Base-by-base conservation (phyloP, 805 yeast species). In the Pichia paraexigua region DNA sequence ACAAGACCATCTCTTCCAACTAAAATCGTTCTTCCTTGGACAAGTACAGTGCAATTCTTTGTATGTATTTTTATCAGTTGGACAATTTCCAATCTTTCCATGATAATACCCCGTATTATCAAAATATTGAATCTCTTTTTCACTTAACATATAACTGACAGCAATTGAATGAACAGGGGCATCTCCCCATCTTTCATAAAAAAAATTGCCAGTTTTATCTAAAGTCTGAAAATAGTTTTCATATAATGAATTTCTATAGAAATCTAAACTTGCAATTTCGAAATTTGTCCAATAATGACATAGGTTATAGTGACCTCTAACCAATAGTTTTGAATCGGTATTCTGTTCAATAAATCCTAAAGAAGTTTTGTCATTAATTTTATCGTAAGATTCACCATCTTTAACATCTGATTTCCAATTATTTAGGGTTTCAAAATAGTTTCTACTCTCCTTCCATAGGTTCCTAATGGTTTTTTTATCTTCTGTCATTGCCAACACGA, bases 171-270 rank as follows among this genome's bases (percentile, higher is more conserved):
- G 89, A 44, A 83, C 76, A 3, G 88, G 88, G 0, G 89, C 89
- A 65, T 83, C 89, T 25, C 89, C 89, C 89, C 89, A 83, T 65
- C 89, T 72, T 65, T 83, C 87, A 66, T 83, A 83, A 66, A 81
- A 83, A 66, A 83, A 83, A 44, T 85, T 85, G 25, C 87, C 87
- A 2, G 79, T 72, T 48, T 70, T 59, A 64, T 83, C 89, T 53
- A 83, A 70, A 53, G 69, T 60, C 37, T 80, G 73, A 60, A 83
- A 83, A 64, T 74, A 83, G 53, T 69, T 68, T 28, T 62, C 58
- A 65, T 83, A 83, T 20, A 76, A 78, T 46, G 75, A 72, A n/a
- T 73, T 57, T 57, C 85, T 65, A 77, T 79, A 83, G 59, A 83
- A 76, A 48, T 76, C 74, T 59, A 83, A 67, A 54, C 72, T 70